Evolutionary conservation across 2,329 filamentous ascomycete genomes (phyloP).

Genomic region (Mycogone perniciosa): DNA sequence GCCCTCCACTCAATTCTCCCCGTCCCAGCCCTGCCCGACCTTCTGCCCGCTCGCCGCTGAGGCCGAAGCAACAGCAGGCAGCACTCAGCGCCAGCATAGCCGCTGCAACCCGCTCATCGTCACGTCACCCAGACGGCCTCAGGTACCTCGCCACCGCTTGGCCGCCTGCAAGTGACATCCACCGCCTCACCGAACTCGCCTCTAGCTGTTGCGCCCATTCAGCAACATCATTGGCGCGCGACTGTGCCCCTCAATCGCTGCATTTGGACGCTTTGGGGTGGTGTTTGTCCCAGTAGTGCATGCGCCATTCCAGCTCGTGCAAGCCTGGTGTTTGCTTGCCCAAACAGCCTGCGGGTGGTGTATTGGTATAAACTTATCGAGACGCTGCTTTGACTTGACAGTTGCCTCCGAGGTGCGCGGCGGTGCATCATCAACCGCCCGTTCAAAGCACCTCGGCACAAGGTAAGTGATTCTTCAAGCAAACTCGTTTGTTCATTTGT

Average conservation of each 20-base stretch:
- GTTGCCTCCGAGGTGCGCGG: neutral
- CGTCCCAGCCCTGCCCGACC: constrained; percentile 13
- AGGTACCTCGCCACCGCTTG: no score
- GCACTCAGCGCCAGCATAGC: constrained; percentile 2
- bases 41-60: neutral
- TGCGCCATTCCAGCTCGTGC: constrained; percentile 6
- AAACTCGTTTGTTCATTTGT: neutral
- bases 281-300: constrained; percentile 1
- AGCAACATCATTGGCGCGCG: constrained; percentile 4
- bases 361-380: neutral
- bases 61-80: constrained; percentile 2
- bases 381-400: neutral
- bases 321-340: neutral
- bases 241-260: neutral
- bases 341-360: no score
- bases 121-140: neutral
- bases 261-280: neutral
- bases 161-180: no score
- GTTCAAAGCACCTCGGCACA: neutral
- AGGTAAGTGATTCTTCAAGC: neutral
- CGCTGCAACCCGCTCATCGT: neutral
- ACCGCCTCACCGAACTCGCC: no score
- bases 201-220: neutral
- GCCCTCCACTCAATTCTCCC: constrained; percentile 38
- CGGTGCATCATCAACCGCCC: neutral